Percentiles rank a stretch among this genome's conserved stretches.
phyloP scores from a whole-genome alignment of 164 flowering plant genomes.

The Brasenia schreberi region DNA sequence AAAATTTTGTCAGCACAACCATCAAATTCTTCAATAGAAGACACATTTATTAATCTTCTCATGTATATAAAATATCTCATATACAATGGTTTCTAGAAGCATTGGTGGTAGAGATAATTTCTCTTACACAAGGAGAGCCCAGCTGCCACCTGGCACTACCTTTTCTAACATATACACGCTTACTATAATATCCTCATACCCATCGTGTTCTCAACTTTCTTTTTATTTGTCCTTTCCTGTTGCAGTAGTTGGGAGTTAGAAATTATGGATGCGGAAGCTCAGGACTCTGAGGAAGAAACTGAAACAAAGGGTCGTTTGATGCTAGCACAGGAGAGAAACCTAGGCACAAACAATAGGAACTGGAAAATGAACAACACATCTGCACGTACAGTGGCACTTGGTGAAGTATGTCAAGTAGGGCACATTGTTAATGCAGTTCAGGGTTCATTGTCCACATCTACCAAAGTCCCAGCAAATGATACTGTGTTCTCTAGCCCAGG shows the following conservation, averaged over 20 bases:
- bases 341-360: conserved; percentile 8
- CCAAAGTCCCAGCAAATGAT: conserved; percentile 5
- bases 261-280: conserved; percentile 69
- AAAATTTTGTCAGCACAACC: too few species aligned
- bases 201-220: neutral
- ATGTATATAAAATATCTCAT: neutral
- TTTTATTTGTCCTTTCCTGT: neutral
- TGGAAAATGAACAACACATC: neutral
- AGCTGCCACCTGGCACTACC: too few species aligned
- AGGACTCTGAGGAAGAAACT: conserved; percentile 86
- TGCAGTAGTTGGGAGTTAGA: conserved; percentile 86
- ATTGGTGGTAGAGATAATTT: too few species aligned
- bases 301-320: conserved; percentile 12
- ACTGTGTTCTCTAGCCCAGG: neutral
- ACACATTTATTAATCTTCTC: too few species aligned
- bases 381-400: neutral
- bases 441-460: conserved; percentile 7
- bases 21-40: too few species aligned
- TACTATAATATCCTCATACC: too few species aligned
- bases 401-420: neutral
- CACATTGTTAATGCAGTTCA: neutral
- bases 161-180: too few species aligned
- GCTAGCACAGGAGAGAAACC: conserved; percentile 10
- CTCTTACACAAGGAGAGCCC: too few species aligned
- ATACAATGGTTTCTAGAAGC: too few species aligned